Conservation (phyloP, 2,329 filamentous ascomycete genomes). For the Trichophyton mentagrophytes region DNA sequence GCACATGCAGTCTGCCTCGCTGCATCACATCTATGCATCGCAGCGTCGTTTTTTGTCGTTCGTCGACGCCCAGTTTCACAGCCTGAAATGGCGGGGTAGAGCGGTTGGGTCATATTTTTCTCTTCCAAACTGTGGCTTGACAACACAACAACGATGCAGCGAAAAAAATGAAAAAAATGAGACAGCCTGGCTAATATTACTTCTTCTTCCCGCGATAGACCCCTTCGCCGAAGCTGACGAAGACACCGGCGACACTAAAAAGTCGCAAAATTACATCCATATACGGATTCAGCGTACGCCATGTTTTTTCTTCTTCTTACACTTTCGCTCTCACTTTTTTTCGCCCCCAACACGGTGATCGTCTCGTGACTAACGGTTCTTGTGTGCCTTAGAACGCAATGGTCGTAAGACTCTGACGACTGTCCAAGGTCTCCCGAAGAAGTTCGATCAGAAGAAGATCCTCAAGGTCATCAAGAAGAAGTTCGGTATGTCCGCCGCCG, state of each 20-base stretch:
- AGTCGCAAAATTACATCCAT: slow-evolving; percentile 96
- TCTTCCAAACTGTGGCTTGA: slow-evolving; percentile 15
- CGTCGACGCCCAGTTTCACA: slow-evolving; percentile 1
- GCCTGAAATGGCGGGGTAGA: slow-evolving; percentile 26
- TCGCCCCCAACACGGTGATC: neutral
- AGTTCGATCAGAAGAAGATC: slow-evolving; percentile 99
- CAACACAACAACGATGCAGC: neutral
- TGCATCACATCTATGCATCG: neutral
- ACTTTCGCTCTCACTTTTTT: too few species aligned
- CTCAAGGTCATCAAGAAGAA: slow-evolving; percentile 99
- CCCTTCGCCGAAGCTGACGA: slow-evolving; percentile 99
- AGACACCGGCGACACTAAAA: slow-evolving; percentile 84
- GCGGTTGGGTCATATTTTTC: slow-evolving; percentile 9
- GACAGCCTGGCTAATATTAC: slow-evolving; percentile 3
- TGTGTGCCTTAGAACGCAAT: slow-evolving; percentile 71
- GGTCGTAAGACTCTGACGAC: slow-evolving; percentile 99
- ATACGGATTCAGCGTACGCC: slow-evolving; percentile 96
- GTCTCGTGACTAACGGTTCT: slow-evolving; percentile 9
- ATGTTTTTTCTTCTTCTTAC: slow-evolving; percentile 1
- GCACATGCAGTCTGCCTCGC: neutral
- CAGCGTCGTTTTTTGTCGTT: neutral
- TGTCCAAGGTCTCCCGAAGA: slow-evolving; percentile 95
- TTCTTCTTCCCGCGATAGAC: slow-evolving; percentile 46
- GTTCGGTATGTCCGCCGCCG: slow-evolving; percentile 53
- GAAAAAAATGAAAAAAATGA: neutral